Conservation (phyloP, 78 protist species). For the Cyanophora paradoxa region DNA sequence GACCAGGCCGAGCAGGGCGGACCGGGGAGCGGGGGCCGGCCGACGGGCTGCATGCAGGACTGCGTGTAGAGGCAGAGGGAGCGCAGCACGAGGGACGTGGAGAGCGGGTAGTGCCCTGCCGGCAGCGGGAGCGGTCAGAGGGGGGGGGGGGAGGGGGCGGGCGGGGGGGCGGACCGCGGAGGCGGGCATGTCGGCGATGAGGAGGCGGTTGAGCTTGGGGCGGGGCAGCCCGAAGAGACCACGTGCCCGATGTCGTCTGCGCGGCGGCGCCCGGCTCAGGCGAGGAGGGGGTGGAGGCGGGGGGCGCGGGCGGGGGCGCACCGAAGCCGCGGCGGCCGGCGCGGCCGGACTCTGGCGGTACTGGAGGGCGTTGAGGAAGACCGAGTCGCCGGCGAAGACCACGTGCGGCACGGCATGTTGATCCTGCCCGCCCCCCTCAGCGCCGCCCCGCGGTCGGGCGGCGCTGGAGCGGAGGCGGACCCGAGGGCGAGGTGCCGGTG, state of each 20-base stretch:
- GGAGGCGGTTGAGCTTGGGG: neutral
- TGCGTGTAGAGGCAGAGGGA: neutral
- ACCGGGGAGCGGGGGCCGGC: neutral
- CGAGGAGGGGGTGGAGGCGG: too few species aligned
- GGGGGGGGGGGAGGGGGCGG: too few species aligned
- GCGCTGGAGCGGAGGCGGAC: too few species aligned
- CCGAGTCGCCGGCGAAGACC: constrained; percentile 62
- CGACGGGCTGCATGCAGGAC: neutral
- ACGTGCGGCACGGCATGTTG: constrained; percentile 73
- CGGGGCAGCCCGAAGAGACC: constrained; percentile 37
- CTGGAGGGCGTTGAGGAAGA: constrained; percentile 43
- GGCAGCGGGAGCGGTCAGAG: constrained; percentile 10
- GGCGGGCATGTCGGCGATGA: constrained; percentile 25
- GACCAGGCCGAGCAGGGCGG: neutral
- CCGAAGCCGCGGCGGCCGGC: constrained; percentile 89
- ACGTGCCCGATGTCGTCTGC: constrained; percentile 59
- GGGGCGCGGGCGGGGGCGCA: too few species aligned
- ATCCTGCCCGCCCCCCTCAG: too few species aligned
- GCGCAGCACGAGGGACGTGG: constrained; percentile 4
- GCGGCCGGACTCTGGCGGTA: constrained; percentile 83
- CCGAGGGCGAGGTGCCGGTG: constrained; percentile 78
- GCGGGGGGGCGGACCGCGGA: too few species aligned
- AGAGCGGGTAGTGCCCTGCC: neutral
- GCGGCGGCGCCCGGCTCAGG: constrained; percentile 80
- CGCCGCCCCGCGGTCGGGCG: too few species aligned